Evolutionary conservation across 768 basidiomycete genomes (phyloP), one percentile per base, ranked within the genome.

Genomic region (Trametes cubensis): DNA sequence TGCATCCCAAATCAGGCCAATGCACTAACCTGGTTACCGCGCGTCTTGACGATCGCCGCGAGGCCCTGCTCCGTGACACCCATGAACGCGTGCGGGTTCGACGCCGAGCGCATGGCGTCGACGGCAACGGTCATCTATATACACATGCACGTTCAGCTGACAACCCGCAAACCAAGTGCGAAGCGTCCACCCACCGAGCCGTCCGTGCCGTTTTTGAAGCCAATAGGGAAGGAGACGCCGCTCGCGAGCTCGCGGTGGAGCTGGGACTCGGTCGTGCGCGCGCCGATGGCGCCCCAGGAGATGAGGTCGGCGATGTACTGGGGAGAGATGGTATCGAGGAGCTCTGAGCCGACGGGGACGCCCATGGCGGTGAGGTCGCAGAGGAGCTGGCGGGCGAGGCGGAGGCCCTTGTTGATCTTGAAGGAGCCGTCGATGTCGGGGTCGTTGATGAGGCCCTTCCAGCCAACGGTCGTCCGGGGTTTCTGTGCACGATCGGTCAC

Each of bases 141-240:
- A 42, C 21, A 45, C 2, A 25, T n/a, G 45, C 2, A 42, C 20
- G 21, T 39, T 10, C n/a, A 7, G 14, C 2, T 34, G 38, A 28
- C 41, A 23, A 58, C 63, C 34, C 62, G 59, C 1, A 62, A 25
- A 54, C 11, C 28, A 28, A 41, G 10, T 7, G 20, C 34, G 60
- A 58, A 8, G 50, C 13, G 17, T 45, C 44, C 11, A 63, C 69
- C 50, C 38, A 73, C 68, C 45, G 86, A 87, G 57, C 97, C 97
- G 74, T 98, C 96, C 3, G 97, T 99, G 56, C 97, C 96, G 73
- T 99, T 99, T 77, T 99, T 99, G 87, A 99, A 99, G 10, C 94
- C 93, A 66, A 98, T 94, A 21, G 97, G 95, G 88, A 97, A 98
- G 54, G 95, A 97, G 25, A 92, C 89, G 71, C 95, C 96, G 4